Percentiles rank a stretch among this genome's conserved stretches.
These are phyloP conservation scores for Butyriboletus loyo DNA, from an alignment of 768 basidiomycete genomes.

Conservation along the genomic window DNA sequence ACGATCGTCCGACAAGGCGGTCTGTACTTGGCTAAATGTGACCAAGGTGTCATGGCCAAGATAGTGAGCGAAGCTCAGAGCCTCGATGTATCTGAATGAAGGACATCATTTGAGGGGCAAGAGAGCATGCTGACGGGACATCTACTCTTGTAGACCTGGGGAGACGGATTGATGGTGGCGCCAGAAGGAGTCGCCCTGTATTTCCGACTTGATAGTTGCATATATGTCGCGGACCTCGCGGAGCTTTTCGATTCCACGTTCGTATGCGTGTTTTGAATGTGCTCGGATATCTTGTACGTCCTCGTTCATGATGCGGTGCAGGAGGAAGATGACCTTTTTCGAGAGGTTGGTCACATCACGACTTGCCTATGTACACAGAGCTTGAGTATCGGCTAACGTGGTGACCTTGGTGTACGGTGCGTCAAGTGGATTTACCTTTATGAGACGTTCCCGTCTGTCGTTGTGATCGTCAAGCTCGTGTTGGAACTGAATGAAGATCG, in stretches of 20 bases:
- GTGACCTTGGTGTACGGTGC: slow-evolving; percentile 6
- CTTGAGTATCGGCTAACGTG: background rate
- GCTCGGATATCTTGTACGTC: slow-evolving; percentile 28
- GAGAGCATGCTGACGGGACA: background rate
- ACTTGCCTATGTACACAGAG: slow-evolving; percentile 48
- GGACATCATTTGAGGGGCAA: slow-evolving; percentile 14
- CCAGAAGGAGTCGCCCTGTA: slow-evolving; percentile 73
- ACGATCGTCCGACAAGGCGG: slow-evolving; percentile 54
- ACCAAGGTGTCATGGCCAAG: slow-evolving; percentile 69
- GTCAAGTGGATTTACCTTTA: slow-evolving; percentile 59
- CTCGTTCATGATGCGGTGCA: slow-evolving; percentile 69
- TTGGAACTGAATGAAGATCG: slow-evolving; percentile 59
- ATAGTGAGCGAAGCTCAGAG: slow-evolving; percentile 84
- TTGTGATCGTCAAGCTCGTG: slow-evolving; percentile 77
- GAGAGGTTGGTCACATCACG: slow-evolving; percentile 89
- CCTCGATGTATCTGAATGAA: slow-evolving; percentile 75
- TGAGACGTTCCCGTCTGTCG: slow-evolving; percentile 85
- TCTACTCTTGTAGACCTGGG: slow-evolving; percentile 77
- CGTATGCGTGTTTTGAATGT: slow-evolving; percentile 44
- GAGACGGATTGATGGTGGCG: slow-evolving; percentile 71
- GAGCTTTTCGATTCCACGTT: slow-evolving; percentile 57
- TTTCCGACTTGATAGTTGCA: slow-evolving; percentile 54
- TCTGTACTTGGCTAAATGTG: slow-evolving; percentile 64
- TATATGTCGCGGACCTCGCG: slow-evolving; percentile 65
- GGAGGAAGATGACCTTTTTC: slow-evolving; percentile 91